Conservation (phyloP, 2,329 filamentous ascomycete species). For the Pseudocercospora macadamiae region DNA sequence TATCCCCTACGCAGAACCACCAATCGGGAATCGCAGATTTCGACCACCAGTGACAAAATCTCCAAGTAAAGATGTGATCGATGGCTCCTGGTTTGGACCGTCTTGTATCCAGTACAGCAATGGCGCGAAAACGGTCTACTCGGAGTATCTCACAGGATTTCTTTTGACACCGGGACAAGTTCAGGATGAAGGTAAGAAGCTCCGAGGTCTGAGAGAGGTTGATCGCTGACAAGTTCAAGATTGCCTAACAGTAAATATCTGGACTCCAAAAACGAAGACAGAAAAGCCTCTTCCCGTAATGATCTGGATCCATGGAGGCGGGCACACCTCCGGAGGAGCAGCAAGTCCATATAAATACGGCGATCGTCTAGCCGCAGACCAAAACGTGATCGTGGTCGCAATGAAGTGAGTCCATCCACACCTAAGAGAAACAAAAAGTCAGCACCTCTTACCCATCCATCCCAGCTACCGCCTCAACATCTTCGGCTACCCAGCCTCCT, state of each 20-base stretch:
- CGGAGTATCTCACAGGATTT: slow-evolving; percentile 18
- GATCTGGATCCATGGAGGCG: slow-evolving; percentile 34
- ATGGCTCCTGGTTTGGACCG: slow-evolving; percentile 22
- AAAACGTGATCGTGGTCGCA: slow-evolving; percentile 23
- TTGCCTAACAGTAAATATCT: slow-evolving; percentile 43
- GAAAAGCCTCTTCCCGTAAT: slow-evolving; percentile 41
- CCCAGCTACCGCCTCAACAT: slow-evolving; percentile 31
- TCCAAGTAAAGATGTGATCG: slow-evolving; percentile 18
- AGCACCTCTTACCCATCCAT: too few relatives aligned
- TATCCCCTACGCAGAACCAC: slow-evolving; percentile 22
- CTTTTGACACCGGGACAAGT: slow-evolving; percentile 16
- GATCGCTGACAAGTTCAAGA: too few relatives aligned
- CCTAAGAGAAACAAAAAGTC: too few relatives aligned
- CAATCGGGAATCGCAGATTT: slow-evolving; percentile 15
- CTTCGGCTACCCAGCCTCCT: slow-evolving; percentile 32
- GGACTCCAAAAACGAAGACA: slow-evolving; percentile 35
- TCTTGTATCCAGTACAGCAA: slow-evolving; percentile 22
- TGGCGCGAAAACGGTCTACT: slow-evolving; percentile 18
- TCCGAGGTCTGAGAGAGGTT: too few relatives aligned
- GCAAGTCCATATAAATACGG: slow-evolving; percentile 25
- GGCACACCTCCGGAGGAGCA: slow-evolving; percentile 15
- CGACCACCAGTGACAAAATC: slow-evolving; percentile 22
- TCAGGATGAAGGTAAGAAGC: too few relatives aligned
- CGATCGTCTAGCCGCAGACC: slow-evolving; percentile 20
- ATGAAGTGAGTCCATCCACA: too few relatives aligned